These are phyloP conservation scores for Aspergillus terreus DNA, from an alignment of 2,329 filamentous ascomycete genomes.

Conservation along the genomic window DNA sequence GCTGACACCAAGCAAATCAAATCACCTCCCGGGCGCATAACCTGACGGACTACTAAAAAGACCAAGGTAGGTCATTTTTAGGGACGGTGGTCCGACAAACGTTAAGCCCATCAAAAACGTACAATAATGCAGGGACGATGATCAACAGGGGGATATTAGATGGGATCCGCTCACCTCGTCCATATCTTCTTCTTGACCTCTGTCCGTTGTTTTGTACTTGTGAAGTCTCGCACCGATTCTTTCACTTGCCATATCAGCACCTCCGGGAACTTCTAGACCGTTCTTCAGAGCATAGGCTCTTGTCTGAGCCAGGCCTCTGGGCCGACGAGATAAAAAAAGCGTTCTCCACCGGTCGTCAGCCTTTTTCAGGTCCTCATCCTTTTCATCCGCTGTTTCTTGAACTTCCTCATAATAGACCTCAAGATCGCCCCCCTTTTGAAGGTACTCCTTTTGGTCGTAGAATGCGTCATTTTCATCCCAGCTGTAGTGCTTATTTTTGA, in stretches of 20 bases:
- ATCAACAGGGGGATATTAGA: background rate
- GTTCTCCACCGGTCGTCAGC: slow-evolving; percentile 6
- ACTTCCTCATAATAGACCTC: background rate
- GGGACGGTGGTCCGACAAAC: too few species aligned
- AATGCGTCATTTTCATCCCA: background rate
- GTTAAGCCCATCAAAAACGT: background rate
- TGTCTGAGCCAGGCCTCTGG: background rate
- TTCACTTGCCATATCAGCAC: background rate
- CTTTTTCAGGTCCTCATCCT: background rate
- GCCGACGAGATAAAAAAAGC: slow-evolving; percentile 2
- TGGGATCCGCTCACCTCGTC: background rate
- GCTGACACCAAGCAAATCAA: background rate
- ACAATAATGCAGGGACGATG: background rate
- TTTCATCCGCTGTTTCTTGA: background rate
- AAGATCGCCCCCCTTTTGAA: background rate
- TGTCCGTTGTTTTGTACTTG: background rate
- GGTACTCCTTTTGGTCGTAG: background rate
- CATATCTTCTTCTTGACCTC: background rate
- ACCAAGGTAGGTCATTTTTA: too few species aligned
- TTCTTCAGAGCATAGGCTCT: background rate
- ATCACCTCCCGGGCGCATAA: too few species aligned
- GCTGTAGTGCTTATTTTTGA: slow-evolving; percentile 3
- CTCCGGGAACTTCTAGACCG: background rate
- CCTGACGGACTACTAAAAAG: too few species aligned
- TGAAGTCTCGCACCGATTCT: background rate